These are phyloP conservation scores for Arthroderma sp. DNA, from an alignment of 2,329 filamentous ascomycete genomes.

Conservation along the genomic window DNA sequence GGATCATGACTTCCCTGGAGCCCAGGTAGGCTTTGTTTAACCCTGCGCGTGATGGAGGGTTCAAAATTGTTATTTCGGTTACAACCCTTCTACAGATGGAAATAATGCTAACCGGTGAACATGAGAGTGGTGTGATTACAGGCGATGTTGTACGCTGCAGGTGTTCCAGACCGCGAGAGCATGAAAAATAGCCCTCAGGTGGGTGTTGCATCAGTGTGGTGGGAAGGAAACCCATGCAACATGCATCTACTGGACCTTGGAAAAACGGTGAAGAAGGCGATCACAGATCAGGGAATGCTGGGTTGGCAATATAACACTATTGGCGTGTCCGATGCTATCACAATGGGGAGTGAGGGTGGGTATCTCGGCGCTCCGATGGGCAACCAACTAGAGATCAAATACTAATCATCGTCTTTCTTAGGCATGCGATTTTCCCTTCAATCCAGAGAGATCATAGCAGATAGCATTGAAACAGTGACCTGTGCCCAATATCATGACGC, in stretches of 20 bases:
- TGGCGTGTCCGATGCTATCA: constrained; percentile 81
- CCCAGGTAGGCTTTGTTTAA: constrained; percentile 47
- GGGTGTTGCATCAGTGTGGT: constrained; percentile 86
- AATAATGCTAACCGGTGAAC: not conserved
- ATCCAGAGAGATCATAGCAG: constrained; percentile 80
- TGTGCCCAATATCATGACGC: constrained; percentile 87
- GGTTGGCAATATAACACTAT: constrained; percentile 92
- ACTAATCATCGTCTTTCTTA: constrained; percentile 21
- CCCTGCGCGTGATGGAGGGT: not conserved
- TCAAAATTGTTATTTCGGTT: constrained; percentile 6
- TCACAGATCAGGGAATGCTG: constrained; percentile 74
- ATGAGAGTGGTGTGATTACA: constrained; percentile 22
- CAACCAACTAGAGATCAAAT: not conserved
- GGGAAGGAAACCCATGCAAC: constrained; percentile 95
- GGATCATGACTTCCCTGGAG: constrained; percentile 80
- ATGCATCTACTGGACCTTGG: constrained; percentile 68
- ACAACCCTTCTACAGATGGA: not conserved
- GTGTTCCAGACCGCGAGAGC: constrained; percentile 65
- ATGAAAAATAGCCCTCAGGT: constrained; percentile 90
- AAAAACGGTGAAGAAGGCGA: constrained; percentile 69
- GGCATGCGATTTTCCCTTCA: constrained; percentile 92
- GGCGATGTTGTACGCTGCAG: constrained; percentile 92
- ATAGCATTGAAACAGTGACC: constrained; percentile 86
- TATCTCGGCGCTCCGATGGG: not conserved
- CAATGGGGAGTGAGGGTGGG: constrained; percentile 82